Base-by-base conservation (phyloP, 208 protist species). In the Acanthamoeba castellanii region DNA sequence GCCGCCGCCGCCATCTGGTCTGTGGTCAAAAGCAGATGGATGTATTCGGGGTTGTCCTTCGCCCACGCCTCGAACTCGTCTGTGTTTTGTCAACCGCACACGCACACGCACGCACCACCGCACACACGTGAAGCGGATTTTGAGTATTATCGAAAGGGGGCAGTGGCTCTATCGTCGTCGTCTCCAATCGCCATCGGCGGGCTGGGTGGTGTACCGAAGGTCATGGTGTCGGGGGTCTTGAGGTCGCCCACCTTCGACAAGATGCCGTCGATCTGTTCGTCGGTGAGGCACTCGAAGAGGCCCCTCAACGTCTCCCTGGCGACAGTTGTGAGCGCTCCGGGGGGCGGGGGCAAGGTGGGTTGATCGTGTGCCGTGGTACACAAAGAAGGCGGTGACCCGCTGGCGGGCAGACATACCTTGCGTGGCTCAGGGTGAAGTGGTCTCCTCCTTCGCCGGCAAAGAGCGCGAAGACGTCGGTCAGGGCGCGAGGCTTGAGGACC, bases 191-290 rank as follows among this genome's bases (percentile, higher is more conserved):
- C 4, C 14, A 59, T 57, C 20, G 7, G 13, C 32, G 16, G 27
- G 42, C 42, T 47, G 42, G 42, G 42, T 47, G 42, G 42, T 11
- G 74, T 90, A 90, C 82, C 82, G 37, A n/a, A 66, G 30, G 47
- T 70, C 30, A 90, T 32, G 13, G 45, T 84, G 74, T 66, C 50
- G 11, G 55, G 20, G 14, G 47, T 90, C 14, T 90, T 37, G n/a
- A 45, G 18, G 14, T 59, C 22, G 30, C 30, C 37, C 55, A 66
- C n/a, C 13, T 22, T 20, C 11, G 82, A 61, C 16, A 90, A n/a
- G 82, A 90, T 90, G 18, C 55, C 82, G 11, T 90, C 82, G 34
- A 90, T 90, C 32, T 90, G 74, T 16, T 84, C 74, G 11, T 52
- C 45, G 34, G 42, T 84, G 74, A 84, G 74, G 42, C 45, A 55